Conservation (phyloP, 768 basidiomycete species). For the Boletus tomentosulus region DNA sequence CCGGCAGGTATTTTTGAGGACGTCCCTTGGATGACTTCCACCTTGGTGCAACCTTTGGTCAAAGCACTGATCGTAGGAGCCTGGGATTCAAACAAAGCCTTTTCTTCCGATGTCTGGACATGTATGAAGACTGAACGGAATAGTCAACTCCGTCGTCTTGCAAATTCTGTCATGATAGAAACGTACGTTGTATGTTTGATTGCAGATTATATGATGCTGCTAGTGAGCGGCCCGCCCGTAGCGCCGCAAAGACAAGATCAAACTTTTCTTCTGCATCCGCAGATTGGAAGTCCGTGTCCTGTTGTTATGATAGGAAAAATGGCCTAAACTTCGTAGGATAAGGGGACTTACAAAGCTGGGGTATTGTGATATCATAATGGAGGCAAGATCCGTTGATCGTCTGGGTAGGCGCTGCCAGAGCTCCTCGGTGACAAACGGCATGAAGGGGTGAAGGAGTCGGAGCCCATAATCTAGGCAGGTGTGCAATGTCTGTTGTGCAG, state of each 20-base stretch:
- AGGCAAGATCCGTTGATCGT: slow-evolving; percentile 72
- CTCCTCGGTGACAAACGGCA: slow-evolving; percentile 99
- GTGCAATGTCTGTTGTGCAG: slow-evolving; percentile 94
- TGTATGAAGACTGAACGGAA: slow-evolving; percentile 67
- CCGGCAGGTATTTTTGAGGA: slow-evolving; percentile 73
- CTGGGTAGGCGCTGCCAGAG: slow-evolving; percentile 95
- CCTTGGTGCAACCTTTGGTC: slow-evolving; percentile 82
- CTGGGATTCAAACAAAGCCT: slow-evolving; percentile 67
- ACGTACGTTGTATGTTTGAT: slow-evolving; percentile 73
- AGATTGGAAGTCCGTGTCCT: slow-evolving; percentile 63
- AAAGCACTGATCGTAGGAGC: slow-evolving; percentile 69
- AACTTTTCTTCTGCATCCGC: slow-evolving; percentile 79
- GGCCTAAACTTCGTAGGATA: neutral
- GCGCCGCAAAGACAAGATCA: slow-evolving; percentile 74
- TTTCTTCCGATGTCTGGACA: slow-evolving; percentile 58
- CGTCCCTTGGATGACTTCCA: slow-evolving; percentile 58
- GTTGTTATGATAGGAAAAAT: neutral
- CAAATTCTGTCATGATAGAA: neutral
- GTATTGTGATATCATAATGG: slow-evolving; percentile 87
- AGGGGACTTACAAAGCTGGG: slow-evolving; percentile 64
- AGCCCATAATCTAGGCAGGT: slow-evolving; percentile 91
- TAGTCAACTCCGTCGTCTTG: neutral
- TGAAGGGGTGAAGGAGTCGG: slow-evolving; percentile 91
- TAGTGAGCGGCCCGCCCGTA: slow-evolving; percentile 78
- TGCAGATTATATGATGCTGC: slow-evolving; percentile 89